These are phyloP conservation scores for Penicillium sp. DNA, from an alignment of 2,329 filamentous ascomycete species.

Conservation along the genomic window DNA sequence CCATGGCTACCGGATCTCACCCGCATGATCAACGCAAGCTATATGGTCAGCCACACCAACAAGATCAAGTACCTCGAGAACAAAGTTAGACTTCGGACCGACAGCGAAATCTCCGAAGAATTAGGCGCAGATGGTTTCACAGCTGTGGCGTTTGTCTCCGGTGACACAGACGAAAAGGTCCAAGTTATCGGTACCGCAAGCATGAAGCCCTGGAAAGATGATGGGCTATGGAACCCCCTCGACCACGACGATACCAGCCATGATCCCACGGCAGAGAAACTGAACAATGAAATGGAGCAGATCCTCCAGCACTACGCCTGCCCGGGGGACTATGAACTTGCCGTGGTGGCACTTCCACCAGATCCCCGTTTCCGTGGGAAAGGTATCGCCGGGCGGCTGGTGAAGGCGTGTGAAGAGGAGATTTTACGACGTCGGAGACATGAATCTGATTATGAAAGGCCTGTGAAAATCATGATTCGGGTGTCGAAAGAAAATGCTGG, in stretches of 20 bases:
- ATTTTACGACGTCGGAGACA: conserved; percentile 13
- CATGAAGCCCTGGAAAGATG: conserved; percentile 26
- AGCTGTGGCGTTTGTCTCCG: conserved; percentile 19
- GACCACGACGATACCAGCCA: conserved; percentile 2
- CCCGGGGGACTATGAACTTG: conserved; percentile 22
- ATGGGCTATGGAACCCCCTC: conserved; percentile 16
- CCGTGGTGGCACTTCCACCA: conserved; percentile 21
- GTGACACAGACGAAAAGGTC: background rate
- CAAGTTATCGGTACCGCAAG: conserved; percentile 27
- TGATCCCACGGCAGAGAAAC: background rate
- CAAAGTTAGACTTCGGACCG: conserved; percentile 19
- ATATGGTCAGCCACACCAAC: conserved; percentile 18
- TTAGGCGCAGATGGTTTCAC: conserved; percentile 22
- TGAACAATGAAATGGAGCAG: conserved; percentile 6
- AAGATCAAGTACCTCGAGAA: conserved; percentile 11
- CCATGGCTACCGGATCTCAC: conserved; percentile 25
- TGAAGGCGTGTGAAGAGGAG: conserved; percentile 21
- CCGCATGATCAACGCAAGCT: conserved; percentile 25
- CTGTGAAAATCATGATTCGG: conserved; percentile 23
- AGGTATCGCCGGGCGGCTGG: conserved; percentile 18
- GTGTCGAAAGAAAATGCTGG: conserved; percentile 23
- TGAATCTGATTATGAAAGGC: background rate
- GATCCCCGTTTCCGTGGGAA: conserved; percentile 18
- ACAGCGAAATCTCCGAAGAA: conserved; percentile 21
- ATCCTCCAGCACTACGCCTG: conserved; percentile 10